Conservation (phyloP, 768 basidiomycete genomes). For the Candolleomyces aberdarensis region DNA sequence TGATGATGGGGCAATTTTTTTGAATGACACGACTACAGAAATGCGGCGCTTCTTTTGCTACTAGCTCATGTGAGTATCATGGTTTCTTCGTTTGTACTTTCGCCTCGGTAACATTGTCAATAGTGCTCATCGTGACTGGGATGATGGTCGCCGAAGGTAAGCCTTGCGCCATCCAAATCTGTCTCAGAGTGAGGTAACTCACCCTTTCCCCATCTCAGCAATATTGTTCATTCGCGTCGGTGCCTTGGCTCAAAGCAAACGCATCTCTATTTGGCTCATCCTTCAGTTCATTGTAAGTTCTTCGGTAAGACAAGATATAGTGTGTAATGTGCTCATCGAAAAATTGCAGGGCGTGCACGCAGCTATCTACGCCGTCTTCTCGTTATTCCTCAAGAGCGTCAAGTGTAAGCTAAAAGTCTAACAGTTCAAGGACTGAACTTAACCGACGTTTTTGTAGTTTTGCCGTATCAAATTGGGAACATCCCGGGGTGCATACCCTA, state of each 20-base stretch:
- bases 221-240: slow-evolving; percentile 3
- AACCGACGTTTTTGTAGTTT: background rate
- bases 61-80: background rate
- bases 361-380: background rate
- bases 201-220: background rate
- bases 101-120: background rate
- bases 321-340: background rate
- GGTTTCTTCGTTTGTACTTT: too few relatives aligned
- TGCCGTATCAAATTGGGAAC: background rate
- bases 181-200: background rate
- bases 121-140: background rate
- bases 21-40: background rate
- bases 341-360: background rate
- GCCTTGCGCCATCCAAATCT: background rate
- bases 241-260: background rate
- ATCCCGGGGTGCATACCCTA: slow-evolving; percentile 4
- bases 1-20: too few relatives aligned
- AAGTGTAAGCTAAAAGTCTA: background rate
- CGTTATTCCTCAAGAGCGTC: background rate
- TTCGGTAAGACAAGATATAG: background rate
- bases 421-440: background rate
- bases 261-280: background rate
- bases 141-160: slow-evolving; percentile 3
- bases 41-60: background rate
- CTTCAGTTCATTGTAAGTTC: slow-evolving; percentile 2